phyloP scores from a whole-genome alignment of 2,329 filamentous ascomycete genomes.

The Cladophialophora bantiana region DNA sequence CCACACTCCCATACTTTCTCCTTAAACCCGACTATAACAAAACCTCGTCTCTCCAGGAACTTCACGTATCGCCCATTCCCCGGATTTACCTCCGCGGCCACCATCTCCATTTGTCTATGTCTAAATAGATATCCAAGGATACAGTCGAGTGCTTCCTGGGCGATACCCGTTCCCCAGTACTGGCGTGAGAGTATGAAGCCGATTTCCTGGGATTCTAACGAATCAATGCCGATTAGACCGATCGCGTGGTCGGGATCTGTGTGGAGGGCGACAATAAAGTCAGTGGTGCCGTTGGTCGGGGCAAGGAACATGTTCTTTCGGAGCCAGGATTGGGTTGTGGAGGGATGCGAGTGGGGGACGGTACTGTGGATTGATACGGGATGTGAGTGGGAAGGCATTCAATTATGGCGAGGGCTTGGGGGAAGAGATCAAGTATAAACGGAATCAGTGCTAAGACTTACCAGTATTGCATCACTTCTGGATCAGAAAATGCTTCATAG shows the following conservation, averaged over 20 bases:
- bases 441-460: background rate
- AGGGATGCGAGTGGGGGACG: background rate
- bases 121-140: slow-evolving; percentile 4
- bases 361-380: background rate
- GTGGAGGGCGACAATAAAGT: slow-evolving; percentile 8
- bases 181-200: slow-evolving; percentile 5
- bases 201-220: background rate
- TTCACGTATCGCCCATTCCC: background rate
- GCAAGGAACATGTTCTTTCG: background rate
- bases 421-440: background rate
- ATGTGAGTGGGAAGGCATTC: background rate
- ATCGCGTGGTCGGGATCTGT: background rate
- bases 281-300: slow-evolving; percentile 6
- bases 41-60: background rate
- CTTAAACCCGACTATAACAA: slow-evolving; percentile 1
- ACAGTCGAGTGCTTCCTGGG: slow-evolving; percentile 13
- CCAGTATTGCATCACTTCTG: slow-evolving; percentile 7
- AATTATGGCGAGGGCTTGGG: background rate
- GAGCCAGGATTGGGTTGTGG: background rate
- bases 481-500: background rate
- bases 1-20: slow-evolving; percentile 7
- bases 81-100: slow-evolving; percentile 4
- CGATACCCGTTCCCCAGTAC: slow-evolving; percentile 7
- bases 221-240: background rate
- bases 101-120: background rate